Base-by-base conservation (phyloP, 2,329 filamentous ascomycete species). In the Colletotrichum simmondsii region DNA sequence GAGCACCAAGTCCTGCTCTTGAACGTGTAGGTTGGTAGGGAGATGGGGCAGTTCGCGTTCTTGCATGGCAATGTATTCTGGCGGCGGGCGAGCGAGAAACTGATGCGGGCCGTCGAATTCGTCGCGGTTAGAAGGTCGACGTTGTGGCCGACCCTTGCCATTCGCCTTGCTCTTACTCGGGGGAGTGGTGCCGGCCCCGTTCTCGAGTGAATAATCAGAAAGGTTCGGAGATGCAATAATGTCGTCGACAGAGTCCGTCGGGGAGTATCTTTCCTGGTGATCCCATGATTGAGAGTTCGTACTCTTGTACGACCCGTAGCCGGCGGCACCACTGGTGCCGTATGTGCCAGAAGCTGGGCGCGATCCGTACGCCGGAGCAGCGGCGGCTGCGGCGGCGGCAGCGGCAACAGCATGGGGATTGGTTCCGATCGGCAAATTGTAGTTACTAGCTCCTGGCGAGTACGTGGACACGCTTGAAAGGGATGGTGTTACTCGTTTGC, bases 51-150 rank as follows among this genome's bases (percentile, higher is more conserved):
- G 87, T 79, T 96, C 93, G 76, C 93, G 90, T 81, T 95, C 94
- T 83, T 95, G 93, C 81, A 92, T 89, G 74, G 93, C 92, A 76
- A 95, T 88, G 77, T 92, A 91, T 75, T 92, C 91, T 68, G 92
- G 88, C 26, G 92, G 87, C 52, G 94, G 94, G 58, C 91, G 90
- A 75, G 94, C 91, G 75, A 97, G 86, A 76, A 95, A 92, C 81
- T 97, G 94, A 77, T 95, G 93, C 10, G 94, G 94, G 3, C 94
- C 94, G 83, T 97, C 94, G 83, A 97, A 97, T 83, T 97, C 94
- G 85, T 97, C 94, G 73, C 94, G 89, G 84, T 95, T 95, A 54
- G 93, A 94, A 30, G 93, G 91, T 35, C 93, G 89, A 77, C 93
- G 88, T 79, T 94, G 92, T 19, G 88, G 84, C 53, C 87, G 85